phyloP scores from a whole-genome alignment of 225 moss, liverwort and hornwort species.

The Antitrichia curtipendula region DNA sequence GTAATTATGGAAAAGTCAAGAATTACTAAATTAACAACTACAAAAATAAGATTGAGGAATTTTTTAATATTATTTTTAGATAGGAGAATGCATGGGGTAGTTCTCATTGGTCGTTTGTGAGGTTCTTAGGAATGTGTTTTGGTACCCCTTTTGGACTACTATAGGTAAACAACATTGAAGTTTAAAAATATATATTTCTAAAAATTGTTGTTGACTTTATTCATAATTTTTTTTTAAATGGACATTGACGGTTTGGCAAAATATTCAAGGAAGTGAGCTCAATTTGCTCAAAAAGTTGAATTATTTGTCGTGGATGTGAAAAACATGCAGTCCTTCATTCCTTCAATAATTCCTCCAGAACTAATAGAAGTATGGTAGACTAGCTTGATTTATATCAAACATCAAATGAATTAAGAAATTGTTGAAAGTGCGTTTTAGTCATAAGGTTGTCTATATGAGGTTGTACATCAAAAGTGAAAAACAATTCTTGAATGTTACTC shows the following conservation, averaged over 20 bases:
- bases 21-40: too few relatives aligned
- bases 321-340: too few relatives aligned
- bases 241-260: fast-evolving
- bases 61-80: too few relatives aligned
- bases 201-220: neutral
- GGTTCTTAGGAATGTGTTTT: neutral
- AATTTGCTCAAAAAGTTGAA: neutral
- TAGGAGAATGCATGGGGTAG: too few relatives aligned
- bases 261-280: neutral
- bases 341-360: too few relatives aligned
- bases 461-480: neutral
- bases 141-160: neutral
- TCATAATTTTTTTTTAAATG: too few relatives aligned
- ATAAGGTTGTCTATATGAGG: too few relatives aligned
- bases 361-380: neutral
- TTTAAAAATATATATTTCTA: too few relatives aligned
- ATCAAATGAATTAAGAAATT: neutral
- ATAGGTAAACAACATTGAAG: fast-evolving
- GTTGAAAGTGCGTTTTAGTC: fast-evolving
- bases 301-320: fast-evolving
- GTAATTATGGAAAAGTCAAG: too few relatives aligned
- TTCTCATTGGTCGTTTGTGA: too few relatives aligned
- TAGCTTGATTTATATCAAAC: neutral
- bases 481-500: neutral
- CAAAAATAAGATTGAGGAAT: too few relatives aligned